Conservation (phyloP, 164 flowering plant genomes). For the Warburgia ugandensis region DNA sequence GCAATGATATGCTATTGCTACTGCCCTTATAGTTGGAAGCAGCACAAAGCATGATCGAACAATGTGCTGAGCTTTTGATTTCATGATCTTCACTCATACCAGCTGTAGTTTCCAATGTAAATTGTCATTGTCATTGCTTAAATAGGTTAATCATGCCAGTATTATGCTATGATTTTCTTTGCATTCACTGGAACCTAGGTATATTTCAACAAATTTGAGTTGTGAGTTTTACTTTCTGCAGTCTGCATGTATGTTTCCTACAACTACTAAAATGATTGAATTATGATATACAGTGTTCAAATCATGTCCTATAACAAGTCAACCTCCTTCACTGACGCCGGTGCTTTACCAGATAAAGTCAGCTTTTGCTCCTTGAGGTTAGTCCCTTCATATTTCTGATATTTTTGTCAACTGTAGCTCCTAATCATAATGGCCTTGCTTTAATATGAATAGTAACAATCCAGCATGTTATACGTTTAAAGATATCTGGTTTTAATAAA, state of each 20-base stretch:
- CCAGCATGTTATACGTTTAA: too few species aligned
- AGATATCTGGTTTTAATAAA: too few species aligned
- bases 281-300: conserved; percentile 3
- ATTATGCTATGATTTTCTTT: not conserved
- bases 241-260: not conserved
- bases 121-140: not conserved
- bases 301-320: not conserved
- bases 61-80: too few species aligned
- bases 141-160: not conserved
- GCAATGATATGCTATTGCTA: too few species aligned
- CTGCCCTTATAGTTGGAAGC: too few species aligned
- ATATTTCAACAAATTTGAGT: not conserved
- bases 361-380: not conserved
- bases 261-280: not conserved
- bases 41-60: too few species aligned
- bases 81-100: too few species aligned
- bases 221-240: not conserved
- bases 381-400: not conserved
- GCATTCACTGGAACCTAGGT: not conserved
- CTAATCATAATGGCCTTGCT: too few species aligned
- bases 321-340: not conserved
- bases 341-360: too few species aligned
- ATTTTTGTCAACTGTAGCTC: not conserved
- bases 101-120: too few species aligned
- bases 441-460: too few species aligned